Base-by-base conservation (phyloP, 176 grass and related monocot species). In the Ensete glaucum region DNA sequence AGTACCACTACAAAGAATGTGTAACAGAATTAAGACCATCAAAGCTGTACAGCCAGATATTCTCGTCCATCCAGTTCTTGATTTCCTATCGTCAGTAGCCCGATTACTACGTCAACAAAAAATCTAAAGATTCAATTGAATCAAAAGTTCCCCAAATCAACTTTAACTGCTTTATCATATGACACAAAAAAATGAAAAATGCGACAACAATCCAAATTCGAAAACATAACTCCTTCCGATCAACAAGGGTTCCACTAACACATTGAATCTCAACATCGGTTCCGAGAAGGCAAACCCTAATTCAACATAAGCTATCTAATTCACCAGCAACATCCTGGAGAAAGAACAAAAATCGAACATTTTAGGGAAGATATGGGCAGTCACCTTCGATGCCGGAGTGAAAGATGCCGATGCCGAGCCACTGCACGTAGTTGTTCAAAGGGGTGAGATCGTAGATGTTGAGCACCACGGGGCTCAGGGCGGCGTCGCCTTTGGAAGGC, bases 401-500 rank as follows among this genome's bases (percentile, higher is more conserved):
- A 84, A 94, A 99, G 86, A 99, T 99, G 51, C 91, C 96, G 52
- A 99, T 72, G 9, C 96, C 96, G 79, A 86, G 85, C 96, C 96
- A 99, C 76, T 82, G 85, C 66, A 99, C 52, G 78, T 95, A 99
- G 83, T 99, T 91, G 84, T 99, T 99, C 11, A 99, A 71, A n/a
- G 91, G 91, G 53, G 96, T 99, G 57, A 99, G 96, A 82, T 99
- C 96, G 86, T 99, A 99, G 48, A 99, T 81, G 80, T 99, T 94
- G 22, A 99, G 86, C 21, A 83, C 67, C n/a, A 99, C 88, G 23
- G 85, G 71, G 70, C 78, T 77, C 19, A 48, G 21, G 5, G 53
- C 23, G 53, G 12, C 23, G 15, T 65, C 60, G 34, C 78, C 84
- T 67, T 77, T 86, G 82, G 64, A 72, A 16, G 81, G 62, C 34